Percentiles rank a stretch among this genome's conserved stretches.
Conservation (phyloP, 2,329 filamentous ascomycete genomes). For the Cladophialophora bantiana region DNA sequence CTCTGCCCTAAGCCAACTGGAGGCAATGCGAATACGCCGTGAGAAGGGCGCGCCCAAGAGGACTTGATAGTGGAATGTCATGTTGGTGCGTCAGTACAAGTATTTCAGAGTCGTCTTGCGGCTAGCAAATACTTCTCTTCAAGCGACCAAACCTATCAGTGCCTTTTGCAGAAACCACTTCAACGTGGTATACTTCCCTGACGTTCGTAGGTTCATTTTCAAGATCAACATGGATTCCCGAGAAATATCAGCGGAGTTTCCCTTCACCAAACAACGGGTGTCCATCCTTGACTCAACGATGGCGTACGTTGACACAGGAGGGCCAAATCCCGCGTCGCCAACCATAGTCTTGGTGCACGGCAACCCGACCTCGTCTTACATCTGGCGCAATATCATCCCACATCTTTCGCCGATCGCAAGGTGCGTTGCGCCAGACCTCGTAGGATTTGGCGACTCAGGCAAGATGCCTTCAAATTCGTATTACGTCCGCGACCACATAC, state of each 20-base stretch:
- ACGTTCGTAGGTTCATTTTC: neutral
- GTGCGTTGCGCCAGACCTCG: conserved; percentile 9
- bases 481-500: neutral
- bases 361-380: conserved; percentile 17
- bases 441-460: conserved; percentile 1
- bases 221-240: conserved; percentile 2
- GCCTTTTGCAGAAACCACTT: too few species aligned
- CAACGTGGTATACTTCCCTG: too few species aligned
- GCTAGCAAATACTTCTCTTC: too few species aligned
- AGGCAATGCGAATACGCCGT: too few species aligned
- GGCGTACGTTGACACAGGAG: conserved; percentile 4
- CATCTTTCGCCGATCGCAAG: conserved; percentile 5
- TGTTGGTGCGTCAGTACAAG: too few species aligned
- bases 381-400: conserved; percentile 18
- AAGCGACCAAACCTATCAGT: too few species aligned
- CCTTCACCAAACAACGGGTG: neutral
- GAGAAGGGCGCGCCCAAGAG: too few species aligned
- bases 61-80: too few species aligned
- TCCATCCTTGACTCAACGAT: neutral
- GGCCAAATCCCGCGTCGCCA: neutral
- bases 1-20: too few species aligned
- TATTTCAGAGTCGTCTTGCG: too few species aligned
- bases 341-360: conserved; percentile 11
- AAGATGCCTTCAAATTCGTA: neutral
- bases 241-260: conserved; percentile 16